Evolutionary conservation across 768 basidiomycete species (phyloP), one percentile per base, ranked within the genome.

Genomic region (Mrakia hoshinonis): DNA sequence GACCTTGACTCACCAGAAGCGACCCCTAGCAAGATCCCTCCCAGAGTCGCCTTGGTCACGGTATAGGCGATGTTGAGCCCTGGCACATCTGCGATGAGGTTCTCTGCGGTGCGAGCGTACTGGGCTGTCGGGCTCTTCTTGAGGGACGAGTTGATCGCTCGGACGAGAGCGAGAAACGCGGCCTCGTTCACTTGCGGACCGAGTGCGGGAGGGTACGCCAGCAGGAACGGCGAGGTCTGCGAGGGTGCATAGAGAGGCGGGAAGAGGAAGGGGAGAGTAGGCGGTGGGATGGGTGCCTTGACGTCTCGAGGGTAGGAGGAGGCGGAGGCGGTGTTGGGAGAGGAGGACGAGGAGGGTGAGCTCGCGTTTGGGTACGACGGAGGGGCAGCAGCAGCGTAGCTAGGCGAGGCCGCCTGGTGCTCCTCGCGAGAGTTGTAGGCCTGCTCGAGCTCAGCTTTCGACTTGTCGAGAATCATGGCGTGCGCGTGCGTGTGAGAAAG

Each of bases 91-190:
- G 29, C 18, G 34, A 60, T 60, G 31, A 60, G 29, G 55, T 60
- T 60, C 55, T 60, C 55, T 2, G 31, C 55, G 9, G 55, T 60
- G 20, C 55, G 26, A 0, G 55, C 55, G 18, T 18, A 31, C 6
- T 34, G 55, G 15, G 34, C 31, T 29, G 34, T 22, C 29, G 55
- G 34, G 29, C 29, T 7, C 2, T 29, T 29, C 20, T 60, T 11
- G 11, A 60, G 31, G 29, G 55, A 60, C 24, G 54, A 58, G 54
- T 58, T 58, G 54, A 58, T 26, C 10, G 54, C 54, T 58, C 31
- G 24, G 54, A 58, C 29, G 54, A 58, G 54, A 18, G 54, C 24
- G 29, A 58, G 29, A 15, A 58, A 58, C 24, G 54, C 24, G 15
- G 11, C 24, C 26, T 31, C 26, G 15, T 7, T 13, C 6, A 58